Conservation (phyloP, 2,329 filamentous ascomycete genomes). For the Alternaria rosae region DNA sequence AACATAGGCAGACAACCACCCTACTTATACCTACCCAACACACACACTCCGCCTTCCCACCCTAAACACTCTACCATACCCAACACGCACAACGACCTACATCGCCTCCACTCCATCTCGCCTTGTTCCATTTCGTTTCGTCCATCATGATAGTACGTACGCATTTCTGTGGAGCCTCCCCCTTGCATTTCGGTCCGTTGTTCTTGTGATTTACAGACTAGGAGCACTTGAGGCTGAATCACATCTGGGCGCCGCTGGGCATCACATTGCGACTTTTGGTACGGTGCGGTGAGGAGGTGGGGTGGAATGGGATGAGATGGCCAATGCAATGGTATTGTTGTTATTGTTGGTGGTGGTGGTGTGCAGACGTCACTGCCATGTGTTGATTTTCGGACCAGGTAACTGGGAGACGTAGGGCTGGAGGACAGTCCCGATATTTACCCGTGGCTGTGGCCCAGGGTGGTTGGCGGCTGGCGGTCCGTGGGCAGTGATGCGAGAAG, state of each 20-base stretch:
- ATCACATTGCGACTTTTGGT: neutral
- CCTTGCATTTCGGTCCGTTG: too few relatives aligned
- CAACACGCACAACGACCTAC: too few relatives aligned
- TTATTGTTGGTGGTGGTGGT: neutral
- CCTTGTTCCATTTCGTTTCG: too few relatives aligned
- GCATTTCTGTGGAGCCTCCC: too few relatives aligned
- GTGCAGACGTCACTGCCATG: neutral
- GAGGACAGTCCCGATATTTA: neutral
- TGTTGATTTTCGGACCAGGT: neutral
- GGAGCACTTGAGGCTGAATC: too few relatives aligned
- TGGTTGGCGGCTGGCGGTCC: neutral
- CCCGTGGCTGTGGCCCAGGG: neutral
- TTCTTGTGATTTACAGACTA: too few relatives aligned
- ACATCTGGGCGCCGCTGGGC: neutral
- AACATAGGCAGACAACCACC: too few relatives aligned
- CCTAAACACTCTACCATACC: too few relatives aligned
- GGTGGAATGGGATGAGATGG: neutral
- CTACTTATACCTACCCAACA: too few relatives aligned
- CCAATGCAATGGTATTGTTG: neutral
- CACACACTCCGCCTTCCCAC: too few relatives aligned
- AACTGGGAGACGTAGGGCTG: neutral
- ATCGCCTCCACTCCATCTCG: too few relatives aligned
- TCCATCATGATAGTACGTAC: too few relatives aligned
- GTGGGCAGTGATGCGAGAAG: neutral
- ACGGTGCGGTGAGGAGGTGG: neutral